phyloP scores from a whole-genome alignment of 2,329 filamentous ascomycete genomes.

The Trichoderma sp. region DNA sequence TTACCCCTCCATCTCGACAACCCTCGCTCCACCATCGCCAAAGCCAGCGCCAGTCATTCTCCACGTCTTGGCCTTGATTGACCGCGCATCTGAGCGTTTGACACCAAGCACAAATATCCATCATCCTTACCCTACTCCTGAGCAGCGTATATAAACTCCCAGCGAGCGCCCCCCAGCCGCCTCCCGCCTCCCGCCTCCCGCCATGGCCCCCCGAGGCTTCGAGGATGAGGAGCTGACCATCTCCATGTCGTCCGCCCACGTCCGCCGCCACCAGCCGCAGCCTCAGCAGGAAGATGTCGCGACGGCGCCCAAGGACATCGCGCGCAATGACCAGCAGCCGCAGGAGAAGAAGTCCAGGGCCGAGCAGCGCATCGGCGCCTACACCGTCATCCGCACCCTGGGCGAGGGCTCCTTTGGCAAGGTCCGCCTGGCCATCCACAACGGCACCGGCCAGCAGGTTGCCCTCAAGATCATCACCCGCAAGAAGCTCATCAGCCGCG shows the following conservation, averaged over 20 bases:
- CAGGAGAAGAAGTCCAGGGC: conserved; percentile 53
- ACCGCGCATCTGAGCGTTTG: conserved; percentile 6
- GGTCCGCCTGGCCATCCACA: conserved; percentile 93
- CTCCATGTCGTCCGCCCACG: conserved; percentile 63
- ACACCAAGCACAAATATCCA: background rate
- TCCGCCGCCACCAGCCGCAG: conserved; percentile 49
- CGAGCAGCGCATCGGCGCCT: conserved; percentile 85
- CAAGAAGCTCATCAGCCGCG: conserved; percentile 91
- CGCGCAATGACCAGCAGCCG: conserved; percentile 34
- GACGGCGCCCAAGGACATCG: conserved; percentile 28
- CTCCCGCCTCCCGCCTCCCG: conserved; percentile 17
- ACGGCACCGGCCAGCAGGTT: conserved; percentile 89
- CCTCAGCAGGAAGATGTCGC: conserved; percentile 26
- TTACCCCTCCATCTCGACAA: conserved; percentile 19
- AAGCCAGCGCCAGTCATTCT: conserved; percentile 8
- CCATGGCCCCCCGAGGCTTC: conserved; percentile 56
- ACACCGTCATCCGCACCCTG: conserved; percentile 83
- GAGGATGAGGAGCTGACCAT: conserved; percentile 83
- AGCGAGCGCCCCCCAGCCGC: conserved; percentile 1
- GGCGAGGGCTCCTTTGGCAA: conserved; percentile 98
- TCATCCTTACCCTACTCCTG: background rate
- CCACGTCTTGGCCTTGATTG: conserved; percentile 19
- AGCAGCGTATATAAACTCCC: background rate
- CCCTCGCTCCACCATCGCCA: conserved; percentile 11
- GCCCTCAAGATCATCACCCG: conserved; percentile 96